Conservation (phyloP, 306 rosid genomes). For the Trifolium subterraneum region DNA sequence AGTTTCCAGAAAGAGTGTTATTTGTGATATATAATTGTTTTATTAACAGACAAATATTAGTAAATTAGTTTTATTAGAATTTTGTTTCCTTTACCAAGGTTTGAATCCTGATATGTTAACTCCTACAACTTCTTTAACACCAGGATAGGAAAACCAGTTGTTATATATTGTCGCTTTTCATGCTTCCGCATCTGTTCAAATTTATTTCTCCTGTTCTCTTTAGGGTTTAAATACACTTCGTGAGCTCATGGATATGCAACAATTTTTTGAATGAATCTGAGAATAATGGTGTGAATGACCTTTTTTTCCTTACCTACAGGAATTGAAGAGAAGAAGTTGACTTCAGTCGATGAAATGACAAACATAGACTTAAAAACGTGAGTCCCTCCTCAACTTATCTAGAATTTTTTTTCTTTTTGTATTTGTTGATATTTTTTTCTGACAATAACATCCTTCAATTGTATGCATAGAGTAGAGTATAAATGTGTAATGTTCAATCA, state of each 20-base stretch:
- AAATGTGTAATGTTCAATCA: conserved; percentile 18
- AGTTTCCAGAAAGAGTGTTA: not conserved
- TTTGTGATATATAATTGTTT: not conserved
- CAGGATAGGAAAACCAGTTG: not conserved
- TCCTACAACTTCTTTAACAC: not conserved
- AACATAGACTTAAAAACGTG: conserved; percentile 77
- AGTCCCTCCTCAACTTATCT: conserved; percentile 38
- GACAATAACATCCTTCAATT: not conserved
- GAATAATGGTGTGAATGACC: conserved; percentile 35
- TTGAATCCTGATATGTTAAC: not conserved
- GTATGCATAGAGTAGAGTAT: conserved; percentile 7
- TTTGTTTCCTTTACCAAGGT: not conserved
- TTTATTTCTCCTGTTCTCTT: conserved; percentile 18
- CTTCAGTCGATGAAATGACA: conserved; percentile 64
- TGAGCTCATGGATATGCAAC: conserved; percentile 6
- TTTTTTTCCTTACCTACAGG: conserved; percentile 54
- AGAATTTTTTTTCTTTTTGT: not conserved
- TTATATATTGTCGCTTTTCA: conserved; percentile 13
- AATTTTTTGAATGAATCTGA: not conserved
- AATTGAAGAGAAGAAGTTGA: conserved; percentile 52
- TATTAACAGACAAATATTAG: not conserved
- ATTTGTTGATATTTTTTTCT: conserved; percentile 1
- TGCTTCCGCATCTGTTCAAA: conserved; percentile 2
- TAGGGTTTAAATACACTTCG: conserved; percentile 27
- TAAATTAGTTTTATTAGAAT: too few species aligned